Evolutionary conservation across 2,329 filamentous ascomycete genomes (phyloP), one percentile per base, ranked within the genome.

Genomic region (Xylaria sp.): DNA sequence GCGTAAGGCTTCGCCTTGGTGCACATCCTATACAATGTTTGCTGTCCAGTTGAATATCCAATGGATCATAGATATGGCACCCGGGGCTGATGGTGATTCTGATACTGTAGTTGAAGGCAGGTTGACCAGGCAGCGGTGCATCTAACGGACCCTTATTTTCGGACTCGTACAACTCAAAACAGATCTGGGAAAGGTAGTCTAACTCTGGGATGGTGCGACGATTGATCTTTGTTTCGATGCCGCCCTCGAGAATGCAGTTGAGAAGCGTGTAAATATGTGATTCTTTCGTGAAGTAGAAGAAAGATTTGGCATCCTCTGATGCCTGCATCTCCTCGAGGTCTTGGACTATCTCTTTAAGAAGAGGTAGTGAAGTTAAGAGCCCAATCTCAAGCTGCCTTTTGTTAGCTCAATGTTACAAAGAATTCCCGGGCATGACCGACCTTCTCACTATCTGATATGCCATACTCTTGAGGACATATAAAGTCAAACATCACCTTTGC

Each of bases 201-300:
- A 99, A 89, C 81, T 99, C 96, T 0, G 96, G 96, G 71, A 99
- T 99, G 46, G 93, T 94, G 76, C 93, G 94, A 43, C 97, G 91
- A 74, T 93, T 92, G 77, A 99, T 98, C 83, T 99, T 99, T 28
- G 95, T 97, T 77, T 97, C 92, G 72, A 99, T 93, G 34, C 96
- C 97, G 68, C 97, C 96, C 79, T 99, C 96, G 30, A 99, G 87
- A 73, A 99, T 98, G 79, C 95, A 98, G 80, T 99, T 99, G 66
- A 99, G 88, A 5, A 99, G 87, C 5, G 96, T 99, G 82, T 99
- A 99, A 71, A 99, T 97, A 79, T 99, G 96, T 0, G 93, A 97
- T 81, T 99, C 96, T 80, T 99, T 99, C 71, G 96, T 99, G 80
- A 99, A 99, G 83, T 99, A 99, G 81, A 98, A 93, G 84, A 98